phyloP scores from a whole-genome alignment of 495 filamentous ascomycete genomes.

The Penicillium macrosclerotiorum region DNA sequence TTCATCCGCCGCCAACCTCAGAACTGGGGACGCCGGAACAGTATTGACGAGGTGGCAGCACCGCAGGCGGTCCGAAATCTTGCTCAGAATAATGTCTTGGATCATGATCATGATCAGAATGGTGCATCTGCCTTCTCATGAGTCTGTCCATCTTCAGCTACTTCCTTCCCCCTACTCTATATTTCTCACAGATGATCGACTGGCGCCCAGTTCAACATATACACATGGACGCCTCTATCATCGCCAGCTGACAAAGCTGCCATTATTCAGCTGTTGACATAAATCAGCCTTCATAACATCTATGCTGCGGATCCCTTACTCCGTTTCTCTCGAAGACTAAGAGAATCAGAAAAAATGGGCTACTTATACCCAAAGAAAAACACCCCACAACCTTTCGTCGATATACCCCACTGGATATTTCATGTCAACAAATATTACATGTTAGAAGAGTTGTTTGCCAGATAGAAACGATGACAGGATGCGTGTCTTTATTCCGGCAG shows the following conservation, averaged over 20 bases:
- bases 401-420: slow-evolving; percentile 5
- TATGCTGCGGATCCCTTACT: no score
- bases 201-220: no score
- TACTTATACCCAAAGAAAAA: not conserved
- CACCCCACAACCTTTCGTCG: not conserved
- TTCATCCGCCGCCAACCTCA: slow-evolving; percentile 87
- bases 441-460: slow-evolving; percentile 1
- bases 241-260: no score
- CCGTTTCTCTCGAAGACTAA: no score
- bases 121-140: slow-evolving; percentile 14
- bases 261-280: no score
- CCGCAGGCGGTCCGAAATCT: slow-evolving; percentile 32
- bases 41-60: slow-evolving; percentile 51
- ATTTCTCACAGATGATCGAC: no score
- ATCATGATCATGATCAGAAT: slow-evolving; percentile 18
- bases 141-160: no score
- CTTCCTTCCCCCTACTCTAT: no score
- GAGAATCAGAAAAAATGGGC: not conserved
- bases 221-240: no score
- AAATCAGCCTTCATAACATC: no score
- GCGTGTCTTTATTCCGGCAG: not conserved
- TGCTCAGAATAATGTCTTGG: slow-evolving; percentile 14
- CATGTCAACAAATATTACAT: not conserved
- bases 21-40: slow-evolving; percentile 88
- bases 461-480: slow-evolving; percentile 9